Percentiles rank a stretch among this genome's conserved stretches.
Evolutionary conservation across 1,284 basidiomycete species (phyloP).

Genomic region (Ceratobasidium sp.): DNA sequence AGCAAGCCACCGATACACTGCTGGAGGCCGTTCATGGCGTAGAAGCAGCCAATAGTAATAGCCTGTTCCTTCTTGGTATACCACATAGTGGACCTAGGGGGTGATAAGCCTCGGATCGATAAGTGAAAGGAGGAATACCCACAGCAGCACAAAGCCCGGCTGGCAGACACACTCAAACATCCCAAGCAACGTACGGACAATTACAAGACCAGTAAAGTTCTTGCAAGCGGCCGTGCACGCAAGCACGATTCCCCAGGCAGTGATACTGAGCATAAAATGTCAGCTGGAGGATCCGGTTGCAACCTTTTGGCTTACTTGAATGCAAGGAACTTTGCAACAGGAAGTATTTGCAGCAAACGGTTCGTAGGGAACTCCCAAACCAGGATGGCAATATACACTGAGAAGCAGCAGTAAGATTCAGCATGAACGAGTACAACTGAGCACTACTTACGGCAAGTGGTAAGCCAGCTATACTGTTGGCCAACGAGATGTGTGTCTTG

Average conservation of each 20-base stretch:
- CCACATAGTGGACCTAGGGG: conserved; percentile 64
- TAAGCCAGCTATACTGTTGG: conserved; percentile 67
- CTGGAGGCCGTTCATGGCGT: conserved; percentile 68
- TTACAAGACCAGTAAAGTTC: conserved; percentile 63
- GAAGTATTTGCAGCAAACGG: conserved; percentile 64
- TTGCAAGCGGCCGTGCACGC: conserved; percentile 66
- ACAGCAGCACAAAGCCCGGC: conserved; percentile 62
- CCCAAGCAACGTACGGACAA: conserved; percentile 66
- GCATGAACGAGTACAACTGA: not conserved
- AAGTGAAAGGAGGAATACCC: not conserved
- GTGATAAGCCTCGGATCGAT: not conserved
- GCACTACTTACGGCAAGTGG: conserved; percentile 61
- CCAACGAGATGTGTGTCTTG: conserved; percentile 64
- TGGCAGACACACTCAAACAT: conserved; percentile 67
- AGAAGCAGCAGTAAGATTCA: conserved; percentile 23
- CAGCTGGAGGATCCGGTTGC: conserved; percentile 11
- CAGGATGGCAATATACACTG: conserved; percentile 64
- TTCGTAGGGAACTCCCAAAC: conserved; percentile 67
- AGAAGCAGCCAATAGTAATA: conserved; percentile 65
- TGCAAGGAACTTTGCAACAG: conserved; percentile 64
- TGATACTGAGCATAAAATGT: conserved; percentile 56
- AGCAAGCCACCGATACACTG: conserved; percentile 68
- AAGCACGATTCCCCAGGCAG: conserved; percentile 65
- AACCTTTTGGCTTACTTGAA: conserved; percentile 59
- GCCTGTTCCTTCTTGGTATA: conserved; percentile 67